A percentile compares a stretch with the other conserved stretches of the same genome.
Conservation (phyloP, 345 rosid species). For the Syzygium grande region DNA sequence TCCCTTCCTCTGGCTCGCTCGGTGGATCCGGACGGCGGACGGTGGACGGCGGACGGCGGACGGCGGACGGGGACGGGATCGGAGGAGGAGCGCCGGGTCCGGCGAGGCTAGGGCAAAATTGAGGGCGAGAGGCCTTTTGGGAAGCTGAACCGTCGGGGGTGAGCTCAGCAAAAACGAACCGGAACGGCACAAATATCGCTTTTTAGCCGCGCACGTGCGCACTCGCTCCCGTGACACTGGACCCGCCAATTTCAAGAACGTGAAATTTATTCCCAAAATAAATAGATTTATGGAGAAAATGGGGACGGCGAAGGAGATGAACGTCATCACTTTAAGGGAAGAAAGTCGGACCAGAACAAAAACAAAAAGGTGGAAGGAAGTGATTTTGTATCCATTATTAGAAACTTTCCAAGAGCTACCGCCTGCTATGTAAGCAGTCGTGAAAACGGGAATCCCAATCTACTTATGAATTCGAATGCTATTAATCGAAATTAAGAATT, state of each 20-base stretch:
- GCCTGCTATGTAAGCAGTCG: accelerated
- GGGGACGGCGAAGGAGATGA: background rate
- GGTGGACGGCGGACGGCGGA: background rate
- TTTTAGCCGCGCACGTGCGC: background rate
- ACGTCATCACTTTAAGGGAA: background rate
- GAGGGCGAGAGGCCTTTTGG: background rate
- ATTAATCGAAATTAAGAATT: accelerated
- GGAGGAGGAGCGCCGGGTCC: background rate
- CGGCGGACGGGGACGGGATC: background rate
- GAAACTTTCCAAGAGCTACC: background rate
- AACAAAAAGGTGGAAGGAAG: background rate
- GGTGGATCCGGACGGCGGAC: background rate
- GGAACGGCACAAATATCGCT: background rate
- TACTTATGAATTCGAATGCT: accelerated
- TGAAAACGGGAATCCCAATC: accelerated
- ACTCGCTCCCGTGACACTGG: background rate
- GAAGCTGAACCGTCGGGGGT: background rate
- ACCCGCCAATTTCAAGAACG: background rate
- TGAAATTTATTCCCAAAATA: background rate
- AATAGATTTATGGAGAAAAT: background rate
- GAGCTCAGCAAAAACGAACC: background rate
- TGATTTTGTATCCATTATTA: background rate
- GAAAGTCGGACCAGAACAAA: background rate
- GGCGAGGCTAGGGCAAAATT: background rate
- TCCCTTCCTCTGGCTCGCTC: background rate